Evolutionary conservation across 1,284 basidiomycete species (phyloP).

Genomic region (Cystobasidiaceae sp.): DNA sequence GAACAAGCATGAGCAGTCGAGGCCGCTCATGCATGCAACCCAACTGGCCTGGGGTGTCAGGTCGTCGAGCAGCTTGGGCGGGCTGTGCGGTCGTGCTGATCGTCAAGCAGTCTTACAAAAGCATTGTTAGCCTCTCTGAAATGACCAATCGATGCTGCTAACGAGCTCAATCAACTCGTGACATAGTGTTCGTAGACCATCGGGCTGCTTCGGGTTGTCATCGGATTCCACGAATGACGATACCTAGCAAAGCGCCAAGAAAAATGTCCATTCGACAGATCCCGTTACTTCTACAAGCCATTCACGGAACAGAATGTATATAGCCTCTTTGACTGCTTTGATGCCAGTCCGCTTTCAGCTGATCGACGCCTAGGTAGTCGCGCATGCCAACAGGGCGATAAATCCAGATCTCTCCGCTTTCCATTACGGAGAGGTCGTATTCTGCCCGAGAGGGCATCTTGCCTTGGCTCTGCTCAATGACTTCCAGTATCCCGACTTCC

Average conservation of each 20-base stretch:
- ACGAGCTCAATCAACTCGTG: too few relatives aligned
- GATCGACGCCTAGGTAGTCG: constrained; percentile 31
- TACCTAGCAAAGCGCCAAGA: neutral
- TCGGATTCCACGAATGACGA: neutral
- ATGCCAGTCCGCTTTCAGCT: constrained; percentile 34
- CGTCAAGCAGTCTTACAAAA: too few relatives aligned
- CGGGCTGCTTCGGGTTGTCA: neutral
- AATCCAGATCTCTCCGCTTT: constrained; percentile 42
- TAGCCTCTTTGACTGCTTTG: neutral
- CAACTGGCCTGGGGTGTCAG: too few relatives aligned
- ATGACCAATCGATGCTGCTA: too few relatives aligned
- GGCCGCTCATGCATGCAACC: too few relatives aligned
- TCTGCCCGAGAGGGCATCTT: constrained; percentile 32
- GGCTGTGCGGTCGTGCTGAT: too few relatives aligned
- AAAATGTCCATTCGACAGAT: neutral
- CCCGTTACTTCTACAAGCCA: neutral
- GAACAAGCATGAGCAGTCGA: too few relatives aligned
- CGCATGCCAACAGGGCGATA: constrained; percentile 39
- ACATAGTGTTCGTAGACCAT: too few relatives aligned
- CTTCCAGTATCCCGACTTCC: constrained; percentile 37
- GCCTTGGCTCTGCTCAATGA: constrained; percentile 42
- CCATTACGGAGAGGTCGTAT: constrained; percentile 40
- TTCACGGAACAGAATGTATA: neutral
- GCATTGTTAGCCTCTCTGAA: too few relatives aligned
- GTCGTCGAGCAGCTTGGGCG: too few relatives aligned